Conservation (phyloP, 2,329 filamentous ascomycete species). For the Zymoseptoria passerinii region DNA sequence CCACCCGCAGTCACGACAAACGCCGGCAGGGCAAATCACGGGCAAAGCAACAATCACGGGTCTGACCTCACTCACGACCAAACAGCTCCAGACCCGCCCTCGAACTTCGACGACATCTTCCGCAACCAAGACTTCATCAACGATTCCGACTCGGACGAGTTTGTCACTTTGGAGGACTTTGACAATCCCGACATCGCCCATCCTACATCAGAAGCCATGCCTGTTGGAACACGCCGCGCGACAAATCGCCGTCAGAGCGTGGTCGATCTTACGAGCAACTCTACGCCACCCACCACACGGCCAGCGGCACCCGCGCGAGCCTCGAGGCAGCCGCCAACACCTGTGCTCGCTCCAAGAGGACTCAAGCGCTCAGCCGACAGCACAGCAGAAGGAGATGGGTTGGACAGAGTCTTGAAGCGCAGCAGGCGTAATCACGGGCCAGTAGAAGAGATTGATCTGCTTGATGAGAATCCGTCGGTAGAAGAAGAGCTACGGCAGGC, state of each 20-base stretch:
- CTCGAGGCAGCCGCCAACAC: neutral
- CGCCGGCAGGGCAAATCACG: neutral
- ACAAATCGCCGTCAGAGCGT: constrained; percentile 2
- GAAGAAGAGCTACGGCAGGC: constrained; percentile 31
- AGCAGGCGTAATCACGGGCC: constrained; percentile 4
- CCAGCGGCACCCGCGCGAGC: neutral
- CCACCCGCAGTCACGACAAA: neutral
- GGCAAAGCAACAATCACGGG: neutral
- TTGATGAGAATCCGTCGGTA: constrained; percentile 13
- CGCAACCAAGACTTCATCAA: neutral
- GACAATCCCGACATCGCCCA: constrained; percentile 4
- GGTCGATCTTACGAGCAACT: constrained; percentile 11
- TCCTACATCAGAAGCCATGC: constrained; percentile 3
- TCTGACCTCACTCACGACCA: neutral
- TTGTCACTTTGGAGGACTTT: constrained; percentile 13
- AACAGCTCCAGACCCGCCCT: neutral
- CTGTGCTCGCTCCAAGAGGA: constrained; percentile 1
- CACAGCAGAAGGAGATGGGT: constrained; percentile 2
- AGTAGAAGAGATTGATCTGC: constrained; percentile 16
- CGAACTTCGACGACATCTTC: neutral
- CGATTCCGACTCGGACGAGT: constrained; percentile 9
- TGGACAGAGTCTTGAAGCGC: constrained; percentile 7
- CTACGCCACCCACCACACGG: neutral
- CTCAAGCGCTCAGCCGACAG: constrained; percentile 10
- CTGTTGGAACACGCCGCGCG: constrained; percentile 1